phyloP scores from a whole-genome alignment of 768 basidiomycete species.

The Lentinula sp. region DNA sequence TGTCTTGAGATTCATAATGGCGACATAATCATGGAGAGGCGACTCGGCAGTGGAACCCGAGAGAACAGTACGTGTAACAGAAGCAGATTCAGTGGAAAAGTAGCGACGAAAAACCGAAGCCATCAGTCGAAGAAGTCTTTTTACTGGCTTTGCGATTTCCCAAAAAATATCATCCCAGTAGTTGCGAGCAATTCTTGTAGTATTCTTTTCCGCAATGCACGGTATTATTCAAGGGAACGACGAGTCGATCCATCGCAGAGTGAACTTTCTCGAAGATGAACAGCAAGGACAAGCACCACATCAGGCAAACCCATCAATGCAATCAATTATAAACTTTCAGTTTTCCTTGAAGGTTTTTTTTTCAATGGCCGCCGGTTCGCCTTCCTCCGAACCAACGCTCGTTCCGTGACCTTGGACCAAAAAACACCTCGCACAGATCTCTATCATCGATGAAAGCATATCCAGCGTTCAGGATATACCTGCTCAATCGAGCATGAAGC shows the following conservation, averaged over 20 bases:
- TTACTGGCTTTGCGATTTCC: neutral
- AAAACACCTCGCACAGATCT: neutral
- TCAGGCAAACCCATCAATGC: neutral
- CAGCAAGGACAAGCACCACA: neutral
- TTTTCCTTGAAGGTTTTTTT: neutral
- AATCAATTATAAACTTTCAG: neutral
- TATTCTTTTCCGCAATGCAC: neutral
- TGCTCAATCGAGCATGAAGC: neutral
- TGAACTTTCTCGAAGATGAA: neutral
- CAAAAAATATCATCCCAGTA: neutral
- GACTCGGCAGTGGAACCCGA: neutral
- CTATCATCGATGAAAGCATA: neutral
- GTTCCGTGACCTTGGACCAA: neutral
- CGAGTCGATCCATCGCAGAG: neutral
- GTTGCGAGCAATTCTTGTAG: neutral
- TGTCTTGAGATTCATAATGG: neutral
- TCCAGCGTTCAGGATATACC: neutral
- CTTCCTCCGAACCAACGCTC: neutral
- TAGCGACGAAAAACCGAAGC: neutral
- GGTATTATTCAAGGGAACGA: neutral
- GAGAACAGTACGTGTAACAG: neutral
- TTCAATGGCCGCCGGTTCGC: neutral
- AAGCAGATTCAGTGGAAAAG: neutral
- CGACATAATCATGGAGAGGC: neutral
- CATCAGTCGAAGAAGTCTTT: neutral